A percentile compares a stretch with the other conserved stretches of the same genome.
Conservation (phyloP, 805 yeast genomes). For the Nakazawaea pomicola region DNA sequence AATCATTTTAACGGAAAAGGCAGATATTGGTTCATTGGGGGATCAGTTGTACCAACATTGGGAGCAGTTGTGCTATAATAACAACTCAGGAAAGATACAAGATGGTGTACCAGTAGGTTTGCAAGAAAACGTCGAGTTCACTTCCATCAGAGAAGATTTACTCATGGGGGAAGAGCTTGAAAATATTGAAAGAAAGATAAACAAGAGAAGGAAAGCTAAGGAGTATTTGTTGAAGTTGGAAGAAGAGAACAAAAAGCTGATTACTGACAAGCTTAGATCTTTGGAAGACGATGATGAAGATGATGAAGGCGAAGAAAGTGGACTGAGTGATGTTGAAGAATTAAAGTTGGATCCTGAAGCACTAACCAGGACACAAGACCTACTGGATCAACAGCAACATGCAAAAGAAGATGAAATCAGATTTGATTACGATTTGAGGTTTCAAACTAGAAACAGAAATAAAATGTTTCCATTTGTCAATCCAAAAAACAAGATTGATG, state of each 20-base stretch:
- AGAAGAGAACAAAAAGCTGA: conserved; percentile 26
- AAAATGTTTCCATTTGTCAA: conserved; percentile 71
- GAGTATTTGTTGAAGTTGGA: conserved; percentile 27
- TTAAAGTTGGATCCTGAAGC: conserved; percentile 14
- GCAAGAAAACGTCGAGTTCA: conserved; percentile 36
- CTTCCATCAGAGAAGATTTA: conserved; percentile 40
- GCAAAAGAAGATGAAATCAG: conserved; percentile 39
- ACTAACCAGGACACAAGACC: conserved; percentile 3
- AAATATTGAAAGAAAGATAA: conserved; percentile 40
- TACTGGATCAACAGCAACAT: conserved; percentile 16
- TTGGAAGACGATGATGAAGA: conserved; percentile 18
- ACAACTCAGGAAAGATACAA: conserved; percentile 34
- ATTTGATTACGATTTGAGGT: conserved; percentile 50
- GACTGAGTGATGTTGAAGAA: conserved; percentile 16
- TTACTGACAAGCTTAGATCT: conserved; percentile 19
- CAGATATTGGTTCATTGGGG: conserved; percentile 43
- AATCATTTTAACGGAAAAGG: conserved; percentile 67
- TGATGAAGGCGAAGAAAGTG: conserved; percentile 28
- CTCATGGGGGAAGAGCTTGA: conserved; percentile 46
- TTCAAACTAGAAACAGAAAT: conserved; percentile 41
- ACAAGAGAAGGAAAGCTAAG: conserved; percentile 37
- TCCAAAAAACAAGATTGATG: conserved; percentile 60
- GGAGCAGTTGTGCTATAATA: conserved; percentile 36
- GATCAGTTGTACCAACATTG: conserved; percentile 48
- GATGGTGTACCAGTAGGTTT: conserved; percentile 62